A percentile compares a stretch with the other conserved stretches of the same genome.
Evolutionary conservation across 139 green algal species (phyloP).

Genomic region (Coelastrella sp.): DNA sequence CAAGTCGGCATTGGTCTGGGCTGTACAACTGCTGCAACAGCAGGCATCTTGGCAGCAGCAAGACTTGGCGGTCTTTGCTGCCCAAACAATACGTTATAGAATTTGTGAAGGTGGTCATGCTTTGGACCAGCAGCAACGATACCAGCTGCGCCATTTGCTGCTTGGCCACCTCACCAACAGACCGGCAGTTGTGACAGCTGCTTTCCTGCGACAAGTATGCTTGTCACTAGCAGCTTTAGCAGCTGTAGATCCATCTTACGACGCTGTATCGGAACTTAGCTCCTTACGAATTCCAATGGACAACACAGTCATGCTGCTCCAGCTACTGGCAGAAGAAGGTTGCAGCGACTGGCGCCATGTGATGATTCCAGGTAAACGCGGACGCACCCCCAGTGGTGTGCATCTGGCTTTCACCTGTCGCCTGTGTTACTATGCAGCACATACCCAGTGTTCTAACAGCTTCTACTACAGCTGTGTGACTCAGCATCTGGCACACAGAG

Average conservation of each 20-base stretch:
- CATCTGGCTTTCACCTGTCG: too few species aligned
- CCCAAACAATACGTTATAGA: background rate
- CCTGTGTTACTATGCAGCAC: too few species aligned
- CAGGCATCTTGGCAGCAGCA: background rate
- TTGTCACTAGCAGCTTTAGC: background rate
- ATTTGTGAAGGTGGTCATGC: background rate
- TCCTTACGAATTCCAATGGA: background rate
- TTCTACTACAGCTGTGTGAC: too few species aligned
- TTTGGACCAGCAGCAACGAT: background rate
- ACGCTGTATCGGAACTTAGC: background rate
- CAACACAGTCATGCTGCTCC: slow-evolving; percentile 5
- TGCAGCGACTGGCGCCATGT: slow-evolving; percentile 31
- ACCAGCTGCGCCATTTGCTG: background rate
- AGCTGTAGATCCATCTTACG: background rate
- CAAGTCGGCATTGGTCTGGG: background rate
- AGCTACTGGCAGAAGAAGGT: slow-evolving; percentile 17
- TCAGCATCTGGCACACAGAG: too few species aligned
- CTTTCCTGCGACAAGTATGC: slow-evolving; percentile 5
- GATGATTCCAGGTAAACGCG: slow-evolving; percentile 8
- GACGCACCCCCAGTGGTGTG: background rate
- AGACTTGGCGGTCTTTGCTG: background rate
- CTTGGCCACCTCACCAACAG: background rate
- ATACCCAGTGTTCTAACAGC: too few species aligned
- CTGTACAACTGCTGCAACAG: background rate
- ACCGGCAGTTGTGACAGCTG: background rate